Base-by-base conservation (phyloP, 192 early-diverging fungal genomes). In the Pilobolus umbonatus region DNA sequence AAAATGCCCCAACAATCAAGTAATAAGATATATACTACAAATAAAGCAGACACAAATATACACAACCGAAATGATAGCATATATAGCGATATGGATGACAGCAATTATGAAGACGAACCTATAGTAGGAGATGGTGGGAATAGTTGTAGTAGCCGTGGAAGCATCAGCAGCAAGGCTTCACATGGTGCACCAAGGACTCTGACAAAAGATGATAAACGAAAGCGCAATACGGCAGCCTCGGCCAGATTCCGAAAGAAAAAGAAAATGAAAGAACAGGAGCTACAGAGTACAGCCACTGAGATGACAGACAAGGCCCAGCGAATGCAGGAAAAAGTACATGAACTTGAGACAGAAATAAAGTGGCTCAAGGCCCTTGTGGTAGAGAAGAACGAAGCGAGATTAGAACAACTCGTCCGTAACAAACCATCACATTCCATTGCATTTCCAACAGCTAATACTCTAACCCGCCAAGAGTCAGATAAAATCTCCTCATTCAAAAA, bases 191-290 rank as follows among this genome's bases (percentile, higher is more conserved):
- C n/a, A n/a, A n/a, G 24, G 21, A 28, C 8, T 6, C n/a, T 57
- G 11, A 31, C 57, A 3, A 80, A 85, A 42, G 86, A 85, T 29
- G 92, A 95, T 69, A 95, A 95, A 76, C 84, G 95, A 35, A 75
- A 84, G 19, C 80, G 94, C 36, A 98, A 98, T 80, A 98, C 94
- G 3, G 93, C 85, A 2, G 96, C 96, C 3, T 92, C 89, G 4
- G 94, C 94, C 24, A 75, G 96, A 21, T 98, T 98, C 79, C 82
- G 96, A 11, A 80, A 88, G 35, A 93, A 94, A 77, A 98, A 96
- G 66, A 95, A 96, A 72, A 67, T 87, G 67, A 81, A 87, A 34
- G 94, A 96, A 69, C 85, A 90, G 74, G 80, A 77, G 14, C 65
- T 98, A 22, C 87, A 93, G 70, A 76, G 76, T 48, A 88, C 85